phyloP scores from a whole-genome alignment of 257 asterid species.

The Gentiana dahurica region DNA sequence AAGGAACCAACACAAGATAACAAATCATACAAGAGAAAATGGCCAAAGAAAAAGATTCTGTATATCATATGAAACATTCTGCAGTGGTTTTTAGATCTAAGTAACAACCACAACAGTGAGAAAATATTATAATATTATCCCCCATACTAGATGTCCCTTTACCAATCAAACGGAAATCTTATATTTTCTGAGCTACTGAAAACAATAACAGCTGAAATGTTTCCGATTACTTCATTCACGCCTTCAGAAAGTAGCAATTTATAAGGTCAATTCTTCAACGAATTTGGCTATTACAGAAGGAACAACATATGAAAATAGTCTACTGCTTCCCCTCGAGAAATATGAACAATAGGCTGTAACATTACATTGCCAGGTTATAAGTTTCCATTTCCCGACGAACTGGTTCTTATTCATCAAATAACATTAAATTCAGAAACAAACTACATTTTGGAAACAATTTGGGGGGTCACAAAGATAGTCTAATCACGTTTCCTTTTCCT shows the following conservation, averaged over 20 bases:
- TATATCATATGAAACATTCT: background rate
- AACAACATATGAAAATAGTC: too few species aligned
- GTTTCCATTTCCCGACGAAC: too few species aligned
- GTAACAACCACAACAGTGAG: background rate
- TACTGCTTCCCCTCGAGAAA: too few species aligned
- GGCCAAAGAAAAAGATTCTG: background rate
- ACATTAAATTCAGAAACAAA: too few species aligned
- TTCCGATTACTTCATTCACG: too few species aligned
- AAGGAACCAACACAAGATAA: background rate
- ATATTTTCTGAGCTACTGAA: background rate
- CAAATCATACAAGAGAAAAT: background rate
- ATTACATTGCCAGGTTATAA: too few species aligned
- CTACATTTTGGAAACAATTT: too few species aligned
- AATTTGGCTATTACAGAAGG: too few species aligned
- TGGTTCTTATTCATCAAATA: too few species aligned
- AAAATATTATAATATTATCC: background rate
- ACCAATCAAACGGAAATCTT: background rate
- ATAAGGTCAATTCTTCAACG: too few species aligned
- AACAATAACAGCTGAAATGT: background rate
- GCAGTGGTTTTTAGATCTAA: background rate
- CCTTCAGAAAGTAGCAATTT: too few species aligned
- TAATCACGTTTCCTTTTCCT: background rate
- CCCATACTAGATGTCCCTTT: background rate
- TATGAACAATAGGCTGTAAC: too few species aligned
- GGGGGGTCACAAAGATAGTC: background rate